Percentiles rank a stretch among this genome's conserved stretches.
phyloP scores from a whole-genome alignment of 495 filamentous ascomycete genomes.

The Xylaria curta region DNA sequence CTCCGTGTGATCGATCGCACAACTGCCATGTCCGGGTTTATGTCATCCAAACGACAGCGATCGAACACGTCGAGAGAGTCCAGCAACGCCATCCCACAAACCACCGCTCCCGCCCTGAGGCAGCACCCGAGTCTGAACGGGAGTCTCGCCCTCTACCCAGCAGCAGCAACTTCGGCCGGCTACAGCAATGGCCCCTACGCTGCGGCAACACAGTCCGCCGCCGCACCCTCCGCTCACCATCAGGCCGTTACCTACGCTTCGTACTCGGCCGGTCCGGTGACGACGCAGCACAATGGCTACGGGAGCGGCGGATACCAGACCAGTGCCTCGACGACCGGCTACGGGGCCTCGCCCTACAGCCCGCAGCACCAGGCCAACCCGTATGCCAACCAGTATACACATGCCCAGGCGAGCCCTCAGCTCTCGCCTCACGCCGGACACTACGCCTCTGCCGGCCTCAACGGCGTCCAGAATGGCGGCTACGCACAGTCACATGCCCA shows the following conservation, averaged over 20 bases:
- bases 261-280: conserved; percentile 39
- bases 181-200: conserved; percentile 42
- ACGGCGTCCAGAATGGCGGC: conserved; percentile 34
- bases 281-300: conserved; percentile 37
- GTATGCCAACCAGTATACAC: conserved; percentile 39
- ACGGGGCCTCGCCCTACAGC: conserved; percentile 37
- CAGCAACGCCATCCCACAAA: conserved; percentile 34
- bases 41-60: conserved; percentile 45
- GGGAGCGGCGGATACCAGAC: conserved; percentile 35
- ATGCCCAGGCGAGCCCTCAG: conserved; percentile 37
- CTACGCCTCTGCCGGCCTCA: conserved; percentile 31
- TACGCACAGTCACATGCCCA: conserved; percentile 37
- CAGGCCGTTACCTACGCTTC: conserved; percentile 34
- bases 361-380: conserved; percentile 36
- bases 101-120: conserved; percentile 23
- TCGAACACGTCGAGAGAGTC: conserved; percentile 45
- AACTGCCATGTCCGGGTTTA: conserved; percentile 43
- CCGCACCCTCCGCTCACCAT: conserved; percentile 32
- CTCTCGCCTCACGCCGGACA: conserved; percentile 36
- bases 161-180: conserved; percentile 28
- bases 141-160: conserved; percentile 31
- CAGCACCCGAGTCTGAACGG: conserved; percentile 27
- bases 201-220: conserved; percentile 30
- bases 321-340: conserved; percentile 30
- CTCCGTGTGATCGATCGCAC: conserved; percentile 28